phyloP scores from a whole-genome alignment of 139 green algal genomes.

The Microglena sp. region DNA sequence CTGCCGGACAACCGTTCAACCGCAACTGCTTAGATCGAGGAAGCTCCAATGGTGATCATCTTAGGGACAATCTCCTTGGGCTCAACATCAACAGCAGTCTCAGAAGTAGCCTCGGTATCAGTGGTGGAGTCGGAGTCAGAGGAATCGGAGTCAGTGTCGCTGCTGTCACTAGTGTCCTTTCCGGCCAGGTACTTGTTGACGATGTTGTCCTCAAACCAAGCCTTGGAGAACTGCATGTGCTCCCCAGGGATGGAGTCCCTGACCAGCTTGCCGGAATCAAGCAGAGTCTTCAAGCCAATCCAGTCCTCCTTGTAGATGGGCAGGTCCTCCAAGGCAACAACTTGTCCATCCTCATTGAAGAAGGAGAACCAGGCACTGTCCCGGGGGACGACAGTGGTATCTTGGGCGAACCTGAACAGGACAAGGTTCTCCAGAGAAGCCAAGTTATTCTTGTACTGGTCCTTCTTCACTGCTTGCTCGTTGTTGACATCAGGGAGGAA shows the following conservation, averaged over 20 bases:
- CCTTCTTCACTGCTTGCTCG: conserved; percentile 45
- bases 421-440: conserved; percentile 58
- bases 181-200: conserved; percentile 41
- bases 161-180: too few species aligned
- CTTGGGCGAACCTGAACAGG: conserved; percentile 36
- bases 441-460: conserved; percentile 62
- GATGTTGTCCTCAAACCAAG: conserved; percentile 58
- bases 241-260: conserved; percentile 30
- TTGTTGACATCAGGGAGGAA: conserved; percentile 89
- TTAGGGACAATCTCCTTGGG: too few species aligned
- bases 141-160: too few species aligned
- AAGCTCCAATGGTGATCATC: too few species aligned
- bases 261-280: conserved; percentile 43
- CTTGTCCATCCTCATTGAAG: conserved; percentile 48
- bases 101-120: too few species aligned
- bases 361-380: conserved; percentile 70
- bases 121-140: too few species aligned
- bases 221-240: conserved; percentile 76
- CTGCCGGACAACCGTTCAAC: too few species aligned
- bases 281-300: conserved; percentile 60
- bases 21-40: too few species aligned
- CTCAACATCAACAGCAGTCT: too few species aligned
- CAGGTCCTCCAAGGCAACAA: conserved; percentile 38
- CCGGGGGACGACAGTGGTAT: conserved; percentile 65
- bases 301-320: conserved; percentile 48